Conservation (phyloP, 2,329 filamentous ascomycete species). For the Cyphellophora europaea region DNA sequence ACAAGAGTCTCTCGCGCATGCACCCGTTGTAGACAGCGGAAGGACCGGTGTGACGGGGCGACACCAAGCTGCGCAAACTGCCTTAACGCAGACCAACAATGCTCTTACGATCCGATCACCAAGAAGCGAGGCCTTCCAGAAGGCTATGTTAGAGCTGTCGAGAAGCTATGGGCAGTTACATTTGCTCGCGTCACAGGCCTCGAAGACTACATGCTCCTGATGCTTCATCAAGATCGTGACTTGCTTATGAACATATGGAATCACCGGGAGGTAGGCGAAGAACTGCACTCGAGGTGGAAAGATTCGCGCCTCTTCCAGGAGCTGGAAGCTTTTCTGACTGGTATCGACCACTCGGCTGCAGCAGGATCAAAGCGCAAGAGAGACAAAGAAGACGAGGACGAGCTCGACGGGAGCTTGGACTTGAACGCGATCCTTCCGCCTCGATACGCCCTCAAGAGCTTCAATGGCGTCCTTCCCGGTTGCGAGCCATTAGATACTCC, state of each 20-base stretch:
- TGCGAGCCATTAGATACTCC: not conserved
- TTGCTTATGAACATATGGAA: constrained; percentile 30
- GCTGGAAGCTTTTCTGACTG: constrained; percentile 32
- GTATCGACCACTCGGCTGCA: constrained; percentile 18
- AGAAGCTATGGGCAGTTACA: constrained; percentile 36
- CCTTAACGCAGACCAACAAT: constrained; percentile 24
- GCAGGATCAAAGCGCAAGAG: constrained; percentile 25
- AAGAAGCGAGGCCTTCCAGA: constrained; percentile 38
- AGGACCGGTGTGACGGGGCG: constrained; percentile 33
- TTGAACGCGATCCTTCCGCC: not conserved
- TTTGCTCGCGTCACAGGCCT: constrained; percentile 35
- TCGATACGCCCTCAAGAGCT: too few relatives aligned
- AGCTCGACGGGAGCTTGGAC: not conserved
- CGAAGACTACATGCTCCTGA: constrained; percentile 29
- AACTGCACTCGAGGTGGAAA: constrained; percentile 35
- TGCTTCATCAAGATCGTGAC: constrained; percentile 25
- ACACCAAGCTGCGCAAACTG: constrained; percentile 35
- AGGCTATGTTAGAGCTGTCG: constrained; percentile 36
- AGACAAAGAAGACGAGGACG: constrained; percentile 20
- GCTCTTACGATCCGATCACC: constrained; percentile 33
- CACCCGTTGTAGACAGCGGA: constrained; percentile 31
- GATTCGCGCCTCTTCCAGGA: constrained; percentile 28
- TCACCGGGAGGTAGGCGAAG: constrained; percentile 31
- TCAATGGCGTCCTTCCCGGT: too few relatives aligned
- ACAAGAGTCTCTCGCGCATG: constrained; percentile 38